Conservation (phyloP, 202 grass and related monocot species). For the Alloteropsis angusta region DNA sequence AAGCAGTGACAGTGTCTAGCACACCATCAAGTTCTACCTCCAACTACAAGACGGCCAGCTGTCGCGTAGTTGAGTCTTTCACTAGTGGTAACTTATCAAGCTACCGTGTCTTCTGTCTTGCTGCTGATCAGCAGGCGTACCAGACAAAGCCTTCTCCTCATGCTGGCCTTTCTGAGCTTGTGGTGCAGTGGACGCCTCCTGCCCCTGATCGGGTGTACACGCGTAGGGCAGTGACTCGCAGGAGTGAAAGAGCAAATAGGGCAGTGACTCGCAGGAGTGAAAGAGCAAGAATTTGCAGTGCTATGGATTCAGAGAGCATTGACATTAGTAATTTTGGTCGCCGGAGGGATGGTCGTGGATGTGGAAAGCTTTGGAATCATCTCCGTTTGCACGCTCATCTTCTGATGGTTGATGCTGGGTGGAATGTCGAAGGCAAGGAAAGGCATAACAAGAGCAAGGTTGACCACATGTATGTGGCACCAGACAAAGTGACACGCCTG, state of each 20-base stretch:
- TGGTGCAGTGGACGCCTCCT: constrained; percentile 33
- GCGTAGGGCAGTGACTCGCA: constrained; percentile 15
- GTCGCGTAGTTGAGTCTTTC: constrained; percentile 62
- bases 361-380: constrained; percentile 42
- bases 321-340: not conserved
- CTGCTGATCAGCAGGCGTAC: not conserved
- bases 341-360: not conserved
- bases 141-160: constrained; percentile 7
- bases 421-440: constrained; percentile 47
- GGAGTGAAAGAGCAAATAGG: too few species aligned
- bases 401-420: constrained; percentile 62
- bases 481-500: constrained; percentile 27
- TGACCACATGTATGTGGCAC: constrained; percentile 31
- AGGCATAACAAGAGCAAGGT: constrained; percentile 36
- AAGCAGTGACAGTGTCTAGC: not conserved
- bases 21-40: constrained; percentile 9
- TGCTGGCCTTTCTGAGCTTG: not conserved
- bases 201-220: constrained; percentile 27
- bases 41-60: not conserved
- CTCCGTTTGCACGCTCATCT: constrained; percentile 68
- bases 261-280: constrained; percentile 19
- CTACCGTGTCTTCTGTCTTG: constrained; percentile 36
- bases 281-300: constrained; percentile 35
- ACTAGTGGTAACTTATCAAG: constrained; percentile 52
- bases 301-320: constrained; percentile 23